Conservation (phyloP, 257 asterid genomes). For the Paraleonurus japonicus region DNA sequence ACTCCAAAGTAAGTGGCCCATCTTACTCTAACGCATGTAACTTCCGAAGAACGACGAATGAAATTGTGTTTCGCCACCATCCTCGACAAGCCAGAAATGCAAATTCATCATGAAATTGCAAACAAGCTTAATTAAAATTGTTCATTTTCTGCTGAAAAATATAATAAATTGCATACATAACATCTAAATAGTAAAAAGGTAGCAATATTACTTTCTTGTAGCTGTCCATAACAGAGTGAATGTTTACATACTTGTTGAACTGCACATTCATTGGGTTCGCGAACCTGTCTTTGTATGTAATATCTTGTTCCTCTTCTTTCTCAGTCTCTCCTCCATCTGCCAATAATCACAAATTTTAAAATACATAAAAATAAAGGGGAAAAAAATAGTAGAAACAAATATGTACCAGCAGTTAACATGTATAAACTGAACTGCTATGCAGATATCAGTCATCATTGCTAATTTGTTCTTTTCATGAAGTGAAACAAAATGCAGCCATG, state of each 20-base stretch:
- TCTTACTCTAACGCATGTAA: not conserved
- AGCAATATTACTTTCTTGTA: not conserved
- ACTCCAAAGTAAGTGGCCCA: not conserved
- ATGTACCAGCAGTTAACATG: not conserved
- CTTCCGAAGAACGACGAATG: not conserved
- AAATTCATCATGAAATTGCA: not conserved
- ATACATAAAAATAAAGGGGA: not conserved
- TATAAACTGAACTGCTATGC: not conserved
- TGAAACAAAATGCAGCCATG: not conserved
- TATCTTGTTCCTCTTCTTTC: conserved; percentile 83
- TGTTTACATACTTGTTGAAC: conserved; percentile 65
- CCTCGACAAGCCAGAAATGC: not conserved
- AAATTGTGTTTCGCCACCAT: not conserved
- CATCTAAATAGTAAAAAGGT: not conserved
- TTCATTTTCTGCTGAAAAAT: not conserved
- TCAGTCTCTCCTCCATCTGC: conserved; percentile 92
- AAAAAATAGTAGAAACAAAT: not conserved
- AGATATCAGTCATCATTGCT: not conserved
- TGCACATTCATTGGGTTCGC: conserved; percentile 63
- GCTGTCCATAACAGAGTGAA: not conserved
- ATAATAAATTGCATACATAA: conserved; percentile 14
- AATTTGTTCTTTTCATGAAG: not conserved
- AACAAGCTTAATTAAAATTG: not conserved
- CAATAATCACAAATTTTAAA: conserved; percentile 15
- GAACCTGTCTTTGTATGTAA: conserved; percentile 87